A percentile compares a stretch with the other conserved stretches of the same genome.
Conservation (phyloP, 768 basidiomycete species). For the Plicaturopsis crispa region DNA sequence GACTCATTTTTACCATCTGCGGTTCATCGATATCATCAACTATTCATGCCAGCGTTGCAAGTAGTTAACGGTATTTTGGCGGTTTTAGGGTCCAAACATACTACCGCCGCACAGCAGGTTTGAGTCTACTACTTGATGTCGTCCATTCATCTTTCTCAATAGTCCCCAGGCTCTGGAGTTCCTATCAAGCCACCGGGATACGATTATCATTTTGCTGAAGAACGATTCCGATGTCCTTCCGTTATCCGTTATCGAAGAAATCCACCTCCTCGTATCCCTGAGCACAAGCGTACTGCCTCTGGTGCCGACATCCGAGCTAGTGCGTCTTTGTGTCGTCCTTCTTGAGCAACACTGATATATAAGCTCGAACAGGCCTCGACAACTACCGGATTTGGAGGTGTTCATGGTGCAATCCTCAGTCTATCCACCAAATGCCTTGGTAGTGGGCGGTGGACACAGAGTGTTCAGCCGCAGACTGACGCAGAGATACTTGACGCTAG, state of each 20-base stretch:
- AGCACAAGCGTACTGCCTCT: constrained; percentile 61
- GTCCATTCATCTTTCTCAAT: constrained; percentile 2
- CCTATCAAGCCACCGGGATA: constrained; percentile 74
- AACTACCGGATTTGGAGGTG: constrained; percentile 75
- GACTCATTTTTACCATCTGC: constrained; percentile 86
- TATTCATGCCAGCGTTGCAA: constrained; percentile 83
- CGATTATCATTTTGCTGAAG: constrained; percentile 75
- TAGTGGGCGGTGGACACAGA: constrained; percentile 46
- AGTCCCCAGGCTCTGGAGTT: constrained; percentile 64
- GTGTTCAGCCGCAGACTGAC: constrained; percentile 58
- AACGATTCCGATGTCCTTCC: constrained; percentile 59
- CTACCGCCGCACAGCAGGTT: constrained; percentile 66
- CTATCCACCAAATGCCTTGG: constrained; percentile 69
- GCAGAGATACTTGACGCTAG: constrained; percentile 51
- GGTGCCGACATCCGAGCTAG: constrained; percentile 73
- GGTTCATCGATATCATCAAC: constrained; percentile 84
- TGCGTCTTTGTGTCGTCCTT: constrained; percentile 25
- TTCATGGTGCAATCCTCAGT: constrained; percentile 73
- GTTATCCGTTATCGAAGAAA: constrained; percentile 66
- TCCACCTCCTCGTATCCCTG: constrained; percentile 70
- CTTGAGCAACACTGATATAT: constrained; percentile 5
- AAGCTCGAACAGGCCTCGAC: constrained; percentile 35
- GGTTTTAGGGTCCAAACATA: constrained; percentile 64
- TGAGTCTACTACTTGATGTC: constrained; percentile 5
- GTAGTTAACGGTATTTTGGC: constrained; percentile 71